Base-by-base conservation (phyloP, 169 alveolate species). In the Plasmodium gaboni region DNA sequence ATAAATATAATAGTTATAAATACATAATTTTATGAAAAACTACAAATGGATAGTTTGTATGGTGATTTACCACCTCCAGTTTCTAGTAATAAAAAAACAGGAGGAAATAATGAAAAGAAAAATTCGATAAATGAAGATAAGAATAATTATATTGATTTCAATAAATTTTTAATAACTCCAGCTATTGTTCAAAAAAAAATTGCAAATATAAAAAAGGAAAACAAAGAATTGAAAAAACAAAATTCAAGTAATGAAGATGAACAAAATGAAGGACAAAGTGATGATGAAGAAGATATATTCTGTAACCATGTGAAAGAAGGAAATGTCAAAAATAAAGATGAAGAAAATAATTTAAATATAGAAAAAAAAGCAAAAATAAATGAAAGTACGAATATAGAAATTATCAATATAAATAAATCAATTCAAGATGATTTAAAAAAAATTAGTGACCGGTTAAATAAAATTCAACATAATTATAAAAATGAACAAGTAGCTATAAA, bases 11-110 rank as follows among this genome's bases (percentile, higher is more conserved):
- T 55, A 17, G 24, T 17, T 15, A 17, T n/a, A 55, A 15, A 55
- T 17, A 55, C 19, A 2, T 55, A 15, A 55, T 3, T 48, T 51
- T 51, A 61, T 22, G 46, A 24, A 38, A 53, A 46, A 70, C 38
- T 26, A 38, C 76, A 91, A 74, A 92, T 93, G 93, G 94, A 91
- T 80, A 91, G 95, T 73, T 87, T 93, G 28, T 93, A 93, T 69
- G 94, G 96, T 4, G 96, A 93, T 86, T 71, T 93, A 61, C 96
- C 96, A 13, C 96, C 96, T 17, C 95, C 95, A 60, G 74, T 71
- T 26, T 86, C 87, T 44, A 48, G 17, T 15, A 68, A 38, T 15
- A 55, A 63, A 28, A 86, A 71, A 42, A 57, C 50, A 1, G 8
- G 68, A 67, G 83, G 55, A 48, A 86, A 86, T 8, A 60, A 60